These are phyloP conservation scores for Chrysoporthe puriensis DNA, from an alignment of 2,329 filamentous ascomycete genomes.

Conservation along the genomic window DNA sequence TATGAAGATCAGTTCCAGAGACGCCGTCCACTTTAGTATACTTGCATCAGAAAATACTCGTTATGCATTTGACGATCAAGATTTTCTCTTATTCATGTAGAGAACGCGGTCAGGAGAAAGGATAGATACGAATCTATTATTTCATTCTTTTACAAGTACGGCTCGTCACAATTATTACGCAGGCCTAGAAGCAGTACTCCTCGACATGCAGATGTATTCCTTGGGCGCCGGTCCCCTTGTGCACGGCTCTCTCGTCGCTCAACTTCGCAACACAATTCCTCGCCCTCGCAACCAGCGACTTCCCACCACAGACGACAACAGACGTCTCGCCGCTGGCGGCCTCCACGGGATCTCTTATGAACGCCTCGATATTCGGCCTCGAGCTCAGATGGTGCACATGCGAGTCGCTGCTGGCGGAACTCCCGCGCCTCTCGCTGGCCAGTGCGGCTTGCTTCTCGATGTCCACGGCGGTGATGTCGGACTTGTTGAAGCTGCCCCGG, in stretches of 20 bases:
- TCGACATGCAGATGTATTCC: slow-evolving; percentile 65
- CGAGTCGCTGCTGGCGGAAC: slow-evolving; percentile 39
- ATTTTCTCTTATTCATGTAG: no score
- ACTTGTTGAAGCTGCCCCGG: slow-evolving; percentile 38
- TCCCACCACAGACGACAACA: slow-evolving; percentile 63
- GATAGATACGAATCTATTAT: no score
- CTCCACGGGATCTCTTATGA: slow-evolving; percentile 60
- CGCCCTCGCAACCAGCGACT: slow-evolving; percentile 55
- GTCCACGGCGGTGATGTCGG: slow-evolving; percentile 29
- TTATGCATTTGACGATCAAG: no score
- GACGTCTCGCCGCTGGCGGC: slow-evolving; percentile 63
- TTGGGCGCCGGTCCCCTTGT: slow-evolving; percentile 67
- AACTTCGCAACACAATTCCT: slow-evolving; percentile 59
- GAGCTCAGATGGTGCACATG: slow-evolving; percentile 50
- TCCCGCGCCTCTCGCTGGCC: slow-evolving; percentile 23
- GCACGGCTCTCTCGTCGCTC: slow-evolving; percentile 64
- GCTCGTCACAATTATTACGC: slow-evolving; percentile 16
- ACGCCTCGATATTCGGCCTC: slow-evolving; percentile 54
- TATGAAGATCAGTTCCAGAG: no score
- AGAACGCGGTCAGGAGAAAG: no score
- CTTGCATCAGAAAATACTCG: no score
- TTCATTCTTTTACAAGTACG: no score
- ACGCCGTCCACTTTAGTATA: no score
- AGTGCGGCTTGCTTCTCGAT: slow-evolving; percentile 35
- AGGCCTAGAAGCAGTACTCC: slow-evolving; percentile 51